Conservation (phyloP, 2,329 filamentous ascomycete species). For the Colletotrichum agaves region DNA sequence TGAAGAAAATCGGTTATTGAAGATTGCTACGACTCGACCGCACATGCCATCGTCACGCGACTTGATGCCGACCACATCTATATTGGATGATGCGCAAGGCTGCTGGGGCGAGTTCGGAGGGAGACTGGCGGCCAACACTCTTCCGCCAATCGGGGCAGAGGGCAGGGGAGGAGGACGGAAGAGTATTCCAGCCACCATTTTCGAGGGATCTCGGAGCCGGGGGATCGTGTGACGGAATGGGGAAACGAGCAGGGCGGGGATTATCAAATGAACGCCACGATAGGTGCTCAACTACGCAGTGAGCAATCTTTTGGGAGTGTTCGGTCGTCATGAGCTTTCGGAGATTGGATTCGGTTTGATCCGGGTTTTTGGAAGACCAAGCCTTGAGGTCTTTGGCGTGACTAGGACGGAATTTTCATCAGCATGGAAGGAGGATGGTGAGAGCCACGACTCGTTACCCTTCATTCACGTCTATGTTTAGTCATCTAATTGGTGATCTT, state of each 20-base stretch:
- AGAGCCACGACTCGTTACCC: no score
- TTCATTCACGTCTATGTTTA: no score
- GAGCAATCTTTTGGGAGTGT: no score
- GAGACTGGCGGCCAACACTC: slow-evolving; percentile 10
- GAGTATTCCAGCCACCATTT: background rate
- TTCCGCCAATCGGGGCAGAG: slow-evolving; percentile 13
- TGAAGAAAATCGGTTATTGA: background rate
- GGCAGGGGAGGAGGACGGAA: background rate
- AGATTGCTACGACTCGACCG: slow-evolving; percentile 7
- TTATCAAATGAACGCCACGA: background rate
- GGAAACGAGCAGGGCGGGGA: slow-evolving; percentile 5
- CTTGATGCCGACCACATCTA: background rate
- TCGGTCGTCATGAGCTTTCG: no score
- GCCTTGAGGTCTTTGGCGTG: no score
- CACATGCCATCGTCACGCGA: slow-evolving; percentile 10
- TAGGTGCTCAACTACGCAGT: no score
- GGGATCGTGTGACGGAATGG: slow-evolving; percentile 19
- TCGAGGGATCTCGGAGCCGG: background rate
- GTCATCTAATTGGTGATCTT: no score
- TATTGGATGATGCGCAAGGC: background rate
- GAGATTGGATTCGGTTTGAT: no score
- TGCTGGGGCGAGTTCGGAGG: background rate
- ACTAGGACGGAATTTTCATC: no score
- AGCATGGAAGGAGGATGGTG: no score
- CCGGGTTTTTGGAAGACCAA: no score